Evolutionary conservation across 768 basidiomycete genomes (phyloP), one percentile per base, ranked within the genome.

Genomic region (Clitopilus hobsonii): DNA sequence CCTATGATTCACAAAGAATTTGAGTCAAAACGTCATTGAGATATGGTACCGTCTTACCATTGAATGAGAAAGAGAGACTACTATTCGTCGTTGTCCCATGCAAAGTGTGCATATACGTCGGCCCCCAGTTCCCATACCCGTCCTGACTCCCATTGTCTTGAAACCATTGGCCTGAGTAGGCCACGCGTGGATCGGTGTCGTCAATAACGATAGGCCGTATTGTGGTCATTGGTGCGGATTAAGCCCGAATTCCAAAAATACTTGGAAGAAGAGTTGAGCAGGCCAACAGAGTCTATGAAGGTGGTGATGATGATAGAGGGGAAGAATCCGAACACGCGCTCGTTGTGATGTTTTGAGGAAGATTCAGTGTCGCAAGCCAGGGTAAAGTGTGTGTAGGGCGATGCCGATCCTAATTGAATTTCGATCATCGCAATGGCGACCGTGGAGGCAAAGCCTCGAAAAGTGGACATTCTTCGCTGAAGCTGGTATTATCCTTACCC

Each of bases 161-260:
- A 51, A 64, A 65, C 72, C 73, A 73, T 0, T 25, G 28, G 30
- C 1, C 68, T 62, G 52, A 59, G 50, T 72, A 74, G 5, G 56
- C 52, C 32, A 74, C 70, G 20, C 50, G 49, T 1, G 57, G 45
- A 54, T 70, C 67, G 2, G 67, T 66, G 51, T 75, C 72, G 56
- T 75, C 71, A 16, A 60, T 28, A 1, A 73, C 60, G 20, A 72
- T 58, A 16, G 41, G 41, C 22, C 41, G n/a, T 11, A 20, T 45
- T 18, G 41, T 18, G 22, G 41, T 23, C 41, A 45, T 45, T 18
- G n/a, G n/a, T n/a, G n/a, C n/a, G n/a, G n/a, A n/a, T 45, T 20
- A 5, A 45, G 41, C 41, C 22, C 41, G 41, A 18, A 11, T 20
- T 4, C 4, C 11, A 6, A 7, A 16, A 16, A 32, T 32, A 32